Evolutionary conservation across 768 basidiomycete species (phyloP), one percentile per base, ranked within the genome.

Genomic region (Cystobasidium tubakii): DNA sequence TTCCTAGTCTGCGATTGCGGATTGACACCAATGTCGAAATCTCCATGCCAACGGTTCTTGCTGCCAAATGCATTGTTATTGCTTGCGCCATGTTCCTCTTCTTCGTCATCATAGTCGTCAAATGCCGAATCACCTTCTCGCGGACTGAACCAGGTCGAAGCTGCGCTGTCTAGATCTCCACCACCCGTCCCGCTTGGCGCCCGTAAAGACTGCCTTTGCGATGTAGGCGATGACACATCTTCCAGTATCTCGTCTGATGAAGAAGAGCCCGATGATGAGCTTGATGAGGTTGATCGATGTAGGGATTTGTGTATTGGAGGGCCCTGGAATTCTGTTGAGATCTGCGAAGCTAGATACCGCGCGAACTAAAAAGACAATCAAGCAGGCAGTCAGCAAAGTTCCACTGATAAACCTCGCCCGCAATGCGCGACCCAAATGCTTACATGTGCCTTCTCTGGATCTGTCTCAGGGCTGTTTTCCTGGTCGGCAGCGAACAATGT

Each of bases 261-360:
- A 46, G 66, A 67, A 15, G 66, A 67, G 23, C 66, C 50, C 23
- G 66, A 67, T 23, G 43, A 46, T 21, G 66, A 67, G 25, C 27
- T 46, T 46, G 66, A 67, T n/a, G 66, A 67, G 2, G 66, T 67
- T 42, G 42, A 46, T 19, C 50, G 42, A 50, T 67, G 39, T 1
- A 67, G 44, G 4, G 66, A 31, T 19, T 67, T 67, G 50, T 65
- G 63, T 10, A 21, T 15, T 25, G 66, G 19, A 10, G 43, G 39
- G 17, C 66, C 66, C 10, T 73, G 75, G n/a, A 73, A 60, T 3
- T 72, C 69, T 64, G 53, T 75, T 1, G 79, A 73, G 76, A 91
- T 88, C 78, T 91, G 89, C 75, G 88, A 86, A 4, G 87, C 86
- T 34, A 91, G 84, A 79, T 92, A 92, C 34, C 87, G 85, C 21